Evolutionary conservation across 2,329 filamentous ascomycete genomes (phyloP).

Genomic region (Trichophyton simii): DNA sequence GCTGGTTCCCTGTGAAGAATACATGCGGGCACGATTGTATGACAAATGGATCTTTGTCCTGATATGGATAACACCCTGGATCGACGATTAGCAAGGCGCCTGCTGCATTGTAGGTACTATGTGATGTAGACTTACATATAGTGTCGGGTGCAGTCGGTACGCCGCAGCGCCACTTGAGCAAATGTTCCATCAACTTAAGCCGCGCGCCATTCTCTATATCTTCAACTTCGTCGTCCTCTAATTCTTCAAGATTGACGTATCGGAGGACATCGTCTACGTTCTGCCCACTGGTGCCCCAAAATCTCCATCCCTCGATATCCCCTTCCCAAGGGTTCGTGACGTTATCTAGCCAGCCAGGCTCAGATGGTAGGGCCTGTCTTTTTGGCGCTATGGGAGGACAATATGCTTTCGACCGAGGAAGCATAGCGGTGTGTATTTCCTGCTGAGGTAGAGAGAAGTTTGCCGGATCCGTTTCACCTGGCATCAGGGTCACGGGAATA

Average conservation of each 20-base stretch:
- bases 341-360: constrained; percentile 66
- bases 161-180: constrained; percentile 80
- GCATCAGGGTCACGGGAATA: constrained; percentile 77
- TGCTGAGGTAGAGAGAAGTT: constrained; percentile 87
- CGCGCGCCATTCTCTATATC: constrained; percentile 51
- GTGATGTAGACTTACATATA: constrained; percentile 53
- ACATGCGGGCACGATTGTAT: constrained; percentile 76
- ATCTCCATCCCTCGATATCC: constrained; percentile 76
- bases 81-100: not conserved
- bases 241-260: constrained; percentile 53
- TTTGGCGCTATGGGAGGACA: constrained; percentile 28
- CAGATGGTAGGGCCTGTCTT: constrained; percentile 21
- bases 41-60: constrained; percentile 84
- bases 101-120: not conserved
- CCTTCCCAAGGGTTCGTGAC: constrained; percentile 91
- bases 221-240: constrained; percentile 18
- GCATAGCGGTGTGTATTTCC: constrained; percentile 83
- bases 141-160: constrained; percentile 95
- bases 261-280: constrained; percentile 89
- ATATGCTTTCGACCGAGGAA: constrained; percentile 62
- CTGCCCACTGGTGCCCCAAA: constrained; percentile 80
- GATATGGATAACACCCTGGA: constrained; percentile 86
- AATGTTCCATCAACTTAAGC: constrained; percentile 82
- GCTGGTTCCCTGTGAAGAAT: constrained; percentile 80
- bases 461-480: constrained; percentile 73